phyloP scores from a whole-genome alignment of 345 rosid species.

The Turnera subulata region DNA sequence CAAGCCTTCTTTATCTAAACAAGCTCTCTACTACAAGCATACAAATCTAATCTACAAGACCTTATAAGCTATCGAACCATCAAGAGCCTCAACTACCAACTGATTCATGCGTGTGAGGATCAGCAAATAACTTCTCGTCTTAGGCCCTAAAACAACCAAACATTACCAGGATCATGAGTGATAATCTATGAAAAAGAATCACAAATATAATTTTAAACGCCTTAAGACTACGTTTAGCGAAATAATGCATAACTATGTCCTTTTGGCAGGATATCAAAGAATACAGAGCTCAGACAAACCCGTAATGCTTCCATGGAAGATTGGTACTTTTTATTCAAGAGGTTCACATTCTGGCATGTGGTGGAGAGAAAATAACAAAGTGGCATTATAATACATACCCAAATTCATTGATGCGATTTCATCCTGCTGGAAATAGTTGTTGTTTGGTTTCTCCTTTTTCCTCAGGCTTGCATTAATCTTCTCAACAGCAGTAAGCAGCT shows the following conservation, averaged over 20 bases:
- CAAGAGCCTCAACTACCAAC: slow-evolving; percentile 53
- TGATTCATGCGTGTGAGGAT: too few species aligned
- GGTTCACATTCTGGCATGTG: too few species aligned
- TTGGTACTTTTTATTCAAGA: too few species aligned
- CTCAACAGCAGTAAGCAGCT: slow-evolving; percentile 60
- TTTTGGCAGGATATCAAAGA: too few species aligned
- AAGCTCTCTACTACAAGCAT: too few species aligned
- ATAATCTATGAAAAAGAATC: too few species aligned
- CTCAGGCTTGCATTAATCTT: slow-evolving; percentile 57
- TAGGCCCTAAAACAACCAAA: slow-evolving; percentile 43
- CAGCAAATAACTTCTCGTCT: slow-evolving; percentile 39
- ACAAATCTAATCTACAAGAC: too few species aligned
- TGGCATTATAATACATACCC: slow-evolving; percentile 33
- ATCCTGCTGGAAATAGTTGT: slow-evolving; percentile 45
- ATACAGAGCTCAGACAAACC: background rate
- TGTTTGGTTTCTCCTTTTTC: slow-evolving; percentile 35
- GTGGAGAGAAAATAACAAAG: too few species aligned
- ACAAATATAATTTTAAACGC: background rate
- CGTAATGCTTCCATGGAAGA: background rate
- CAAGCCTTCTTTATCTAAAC: too few species aligned
- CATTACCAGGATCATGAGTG: background rate
- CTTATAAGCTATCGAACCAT: slow-evolving; percentile 32
- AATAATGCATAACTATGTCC: too few species aligned
- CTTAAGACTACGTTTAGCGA: too few species aligned
- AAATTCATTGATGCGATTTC: slow-evolving; percentile 63